Conservation (phyloP, 2,329 filamentous ascomycete genomes). For the Colletotrichum magnum region DNA sequence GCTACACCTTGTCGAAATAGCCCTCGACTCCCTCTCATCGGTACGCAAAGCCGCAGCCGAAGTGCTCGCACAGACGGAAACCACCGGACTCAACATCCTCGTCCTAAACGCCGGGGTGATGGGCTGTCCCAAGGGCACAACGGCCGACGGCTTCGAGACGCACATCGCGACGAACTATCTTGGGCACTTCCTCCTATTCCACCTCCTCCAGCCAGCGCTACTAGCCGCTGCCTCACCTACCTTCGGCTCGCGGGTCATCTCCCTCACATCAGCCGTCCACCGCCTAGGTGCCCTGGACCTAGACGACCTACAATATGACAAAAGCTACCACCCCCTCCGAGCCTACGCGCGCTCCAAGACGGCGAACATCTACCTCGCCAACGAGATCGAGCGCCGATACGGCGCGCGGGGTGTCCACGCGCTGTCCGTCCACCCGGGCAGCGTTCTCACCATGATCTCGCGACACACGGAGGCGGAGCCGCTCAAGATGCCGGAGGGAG, state of each 20-base stretch:
- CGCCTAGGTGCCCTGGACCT: slow-evolving; percentile 49
- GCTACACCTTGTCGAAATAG: background rate
- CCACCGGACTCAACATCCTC: slow-evolving; percentile 47
- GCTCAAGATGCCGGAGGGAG: background rate
- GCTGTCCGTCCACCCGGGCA: slow-evolving; percentile 61
- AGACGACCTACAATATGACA: slow-evolving; percentile 49
- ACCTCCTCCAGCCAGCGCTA: slow-evolving; percentile 61
- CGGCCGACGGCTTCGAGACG: slow-evolving; percentile 44
- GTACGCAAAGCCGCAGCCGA: slow-evolving; percentile 44
- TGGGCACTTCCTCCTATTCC: slow-evolving; percentile 66
- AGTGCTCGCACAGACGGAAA: slow-evolving; percentile 39
- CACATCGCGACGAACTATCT: slow-evolving; percentile 69
- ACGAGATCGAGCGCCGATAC: slow-evolving; percentile 64
- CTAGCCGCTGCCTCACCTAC: slow-evolving; percentile 53
- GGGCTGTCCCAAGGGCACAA: slow-evolving; percentile 22
- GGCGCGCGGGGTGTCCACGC: slow-evolving; percentile 59
- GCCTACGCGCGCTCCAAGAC: slow-evolving; percentile 65
- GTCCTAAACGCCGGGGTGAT: slow-evolving; percentile 55
- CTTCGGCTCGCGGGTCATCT: slow-evolving; percentile 62
- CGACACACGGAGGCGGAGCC: background rate
- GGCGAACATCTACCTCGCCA: slow-evolving; percentile 65
- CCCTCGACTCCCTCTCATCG: slow-evolving; percentile 39
- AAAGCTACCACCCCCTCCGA: slow-evolving; percentile 47
- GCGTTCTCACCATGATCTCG: background rate
- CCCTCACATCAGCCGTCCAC: slow-evolving; percentile 60